phyloP scores from a whole-genome alignment of 202 grass and related monocot genomes.

The Zizania palustris region DNA sequence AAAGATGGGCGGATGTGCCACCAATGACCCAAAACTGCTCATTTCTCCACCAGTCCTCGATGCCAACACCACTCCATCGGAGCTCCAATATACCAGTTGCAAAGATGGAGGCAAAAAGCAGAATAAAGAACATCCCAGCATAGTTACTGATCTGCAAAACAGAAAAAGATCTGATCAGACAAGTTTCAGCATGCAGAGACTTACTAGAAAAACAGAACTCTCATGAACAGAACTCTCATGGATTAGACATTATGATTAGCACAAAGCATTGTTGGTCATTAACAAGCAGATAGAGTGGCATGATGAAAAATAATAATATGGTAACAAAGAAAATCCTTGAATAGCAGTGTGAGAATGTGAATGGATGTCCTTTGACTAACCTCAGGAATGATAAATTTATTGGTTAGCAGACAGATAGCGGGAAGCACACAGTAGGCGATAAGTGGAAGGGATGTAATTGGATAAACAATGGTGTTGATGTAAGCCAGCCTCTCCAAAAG shows the following conservation, averaged over 20 bases:
- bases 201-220: neutral
- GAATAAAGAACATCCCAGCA: slow-evolving; percentile 95
- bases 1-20: slow-evolving; percentile 95
- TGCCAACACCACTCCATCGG: slow-evolving; percentile 94
- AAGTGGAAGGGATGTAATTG: slow-evolving; percentile 93
- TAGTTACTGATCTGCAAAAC: slow-evolving; percentile 87
- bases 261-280: neutral
- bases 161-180: slow-evolving; percentile 35
- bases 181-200: slow-evolving; percentile 9
- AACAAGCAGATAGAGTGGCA: neutral
- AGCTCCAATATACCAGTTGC: slow-evolving; percentile 90
- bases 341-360: neutral
- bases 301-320: neutral
- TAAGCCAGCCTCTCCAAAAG: slow-evolving; percentile 95
- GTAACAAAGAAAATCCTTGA: neutral
- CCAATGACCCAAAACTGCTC: slow-evolving; percentile 99
- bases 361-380: slow-evolving; percentile 54
- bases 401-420: slow-evolving; percentile 77
- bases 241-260: neutral
- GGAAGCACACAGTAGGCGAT: slow-evolving; percentile 97
- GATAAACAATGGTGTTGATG: slow-evolving; percentile 99
- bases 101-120: slow-evolving; percentile 82
- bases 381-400: slow-evolving; percentile 99
- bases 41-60: slow-evolving; percentile 99
- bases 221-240: neutral